Conservation (phyloP, 495 filamentous ascomycete species). For the Lophiotrema nucula region DNA sequence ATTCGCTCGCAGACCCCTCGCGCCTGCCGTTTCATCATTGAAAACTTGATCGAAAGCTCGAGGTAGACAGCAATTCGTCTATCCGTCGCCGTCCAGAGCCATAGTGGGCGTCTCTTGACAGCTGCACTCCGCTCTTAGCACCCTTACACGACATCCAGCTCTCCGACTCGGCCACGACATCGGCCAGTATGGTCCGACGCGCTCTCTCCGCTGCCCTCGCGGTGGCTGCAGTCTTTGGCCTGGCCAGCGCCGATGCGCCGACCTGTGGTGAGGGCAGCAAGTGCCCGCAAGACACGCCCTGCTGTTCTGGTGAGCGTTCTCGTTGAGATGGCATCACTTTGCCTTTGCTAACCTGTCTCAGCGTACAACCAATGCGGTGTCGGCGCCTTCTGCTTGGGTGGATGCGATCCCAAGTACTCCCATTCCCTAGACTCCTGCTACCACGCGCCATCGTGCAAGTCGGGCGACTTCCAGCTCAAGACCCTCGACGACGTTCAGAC, state of each 20-base stretch:
- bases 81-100: not conserved
- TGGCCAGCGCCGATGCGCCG: slow-evolving; percentile 29
- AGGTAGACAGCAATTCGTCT: not conserved
- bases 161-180: slow-evolving; percentile 3
- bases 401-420: slow-evolving; percentile 85
- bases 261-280: slow-evolving; percentile 47
- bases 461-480: slow-evolving; percentile 67
- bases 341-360: slow-evolving; percentile 42
- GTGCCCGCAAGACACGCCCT: slow-evolving; percentile 76
- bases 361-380: slow-evolving; percentile 93
- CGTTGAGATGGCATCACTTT: no score
- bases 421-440: slow-evolving; percentile 79
- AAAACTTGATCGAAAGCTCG: slow-evolving; percentile 6
- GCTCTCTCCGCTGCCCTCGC: slow-evolving; percentile 17
- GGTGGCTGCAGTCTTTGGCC: slow-evolving; percentile 17
- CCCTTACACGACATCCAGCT: slow-evolving; percentile 21
- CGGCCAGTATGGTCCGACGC: slow-evolving; percentile 16
- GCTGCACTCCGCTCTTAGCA: slow-evolving; percentile 23
- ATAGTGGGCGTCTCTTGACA: not conserved
- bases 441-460: slow-evolving; percentile 79
- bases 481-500: slow-evolving; percentile 64
- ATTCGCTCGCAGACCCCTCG: slow-evolving; percentile 10
- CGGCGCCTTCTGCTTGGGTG: slow-evolving; percentile 93
- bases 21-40: slow-evolving; percentile 31
- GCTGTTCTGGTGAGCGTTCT: slow-evolving; percentile 65